These are phyloP conservation scores for Xerocomellus amylosporus DNA, from an alignment of 768 basidiomycete genomes.

Conservation along the genomic window DNA sequence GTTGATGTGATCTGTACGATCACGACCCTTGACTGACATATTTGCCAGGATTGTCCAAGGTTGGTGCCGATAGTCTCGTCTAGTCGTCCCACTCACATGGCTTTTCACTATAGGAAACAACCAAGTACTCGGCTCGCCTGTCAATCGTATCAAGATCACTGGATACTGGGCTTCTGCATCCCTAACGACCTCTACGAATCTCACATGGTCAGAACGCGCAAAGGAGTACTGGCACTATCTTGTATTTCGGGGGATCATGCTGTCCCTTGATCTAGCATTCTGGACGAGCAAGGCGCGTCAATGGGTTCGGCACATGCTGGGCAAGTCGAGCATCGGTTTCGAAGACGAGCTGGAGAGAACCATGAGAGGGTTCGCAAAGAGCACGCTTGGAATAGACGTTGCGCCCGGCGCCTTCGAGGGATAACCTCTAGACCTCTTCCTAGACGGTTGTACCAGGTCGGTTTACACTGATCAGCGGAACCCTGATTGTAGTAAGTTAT, in stretches of 20 bases:
- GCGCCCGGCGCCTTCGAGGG: constrained; percentile 54
- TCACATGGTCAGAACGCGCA: constrained; percentile 41
- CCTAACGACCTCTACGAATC: constrained; percentile 44
- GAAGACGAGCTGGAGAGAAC: constrained; percentile 81
- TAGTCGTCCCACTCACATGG: neutral
- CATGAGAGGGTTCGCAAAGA: constrained; percentile 73
- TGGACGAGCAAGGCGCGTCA: constrained; percentile 55
- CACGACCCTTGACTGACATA: neutral
- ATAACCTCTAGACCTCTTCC: constrained; percentile 16
- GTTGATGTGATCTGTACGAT: neutral
- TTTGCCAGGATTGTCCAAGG: constrained; percentile 38
- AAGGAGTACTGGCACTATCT: constrained; percentile 57
- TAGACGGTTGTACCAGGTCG: neutral
- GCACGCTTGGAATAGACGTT: constrained; percentile 76
- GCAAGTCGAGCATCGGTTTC: constrained; percentile 49
- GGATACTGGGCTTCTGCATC: constrained; percentile 79
- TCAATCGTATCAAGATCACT: constrained; percentile 88
- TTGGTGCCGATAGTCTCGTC: neutral
- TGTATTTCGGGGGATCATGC: constrained; percentile 61
- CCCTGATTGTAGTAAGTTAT: no score
- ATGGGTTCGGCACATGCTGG: constrained; percentile 44
- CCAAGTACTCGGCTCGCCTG: constrained; percentile 78
- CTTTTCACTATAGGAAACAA: constrained; percentile 56
- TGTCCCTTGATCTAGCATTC: constrained; percentile 71
- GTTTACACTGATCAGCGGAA: no score